These are phyloP conservation scores for Tanacetum coccineum DNA, from an alignment of 129 eudicot species.

Conservation along the genomic window DNA sequence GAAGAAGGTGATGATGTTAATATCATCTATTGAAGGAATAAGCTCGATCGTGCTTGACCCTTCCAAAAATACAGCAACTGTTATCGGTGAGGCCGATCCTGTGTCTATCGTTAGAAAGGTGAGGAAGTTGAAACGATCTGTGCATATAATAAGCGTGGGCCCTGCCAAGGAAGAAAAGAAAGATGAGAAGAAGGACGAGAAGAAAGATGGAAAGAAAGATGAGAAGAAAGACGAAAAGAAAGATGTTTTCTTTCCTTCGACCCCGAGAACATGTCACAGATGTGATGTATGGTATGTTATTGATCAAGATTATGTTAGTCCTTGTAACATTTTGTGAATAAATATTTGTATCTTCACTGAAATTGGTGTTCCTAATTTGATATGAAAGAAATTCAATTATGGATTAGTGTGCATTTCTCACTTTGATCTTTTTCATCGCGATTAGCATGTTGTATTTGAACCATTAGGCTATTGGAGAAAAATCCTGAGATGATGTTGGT, in stretches of 20 bases:
- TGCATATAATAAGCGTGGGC: slow-evolving; percentile 42
- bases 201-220: slow-evolving; percentile 22
- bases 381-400: no score
- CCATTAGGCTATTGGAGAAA: no score
- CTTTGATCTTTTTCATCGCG: no score
- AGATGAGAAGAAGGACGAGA: slow-evolving; percentile 33
- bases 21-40: slow-evolving; percentile 48
- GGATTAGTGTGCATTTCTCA: no score
- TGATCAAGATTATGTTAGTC: slow-evolving; percentile 32
- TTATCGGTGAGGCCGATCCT: slow-evolving; percentile 64
- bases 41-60: slow-evolving; percentile 51
- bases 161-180: slow-evolving; percentile 53
- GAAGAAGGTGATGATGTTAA: slow-evolving; percentile 51
- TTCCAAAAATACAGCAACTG: slow-evolving; percentile 45
- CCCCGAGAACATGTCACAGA: slow-evolving; percentile 43
- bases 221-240: slow-evolving; percentile 20
- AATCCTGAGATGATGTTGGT: no score
- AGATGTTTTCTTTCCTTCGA: slow-evolving; percentile 11
- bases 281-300: slow-evolving; percentile 46
- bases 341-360: background rate
- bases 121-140: slow-evolving; percentile 42
- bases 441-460: no score
- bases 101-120: slow-evolving; percentile 45
- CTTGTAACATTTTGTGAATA: slow-evolving; percentile 43
- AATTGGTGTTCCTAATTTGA: no score